phyloP scores from a whole-genome alignment of 2,329 filamentous ascomycete species.

The Macrophomina tecta region DNA sequence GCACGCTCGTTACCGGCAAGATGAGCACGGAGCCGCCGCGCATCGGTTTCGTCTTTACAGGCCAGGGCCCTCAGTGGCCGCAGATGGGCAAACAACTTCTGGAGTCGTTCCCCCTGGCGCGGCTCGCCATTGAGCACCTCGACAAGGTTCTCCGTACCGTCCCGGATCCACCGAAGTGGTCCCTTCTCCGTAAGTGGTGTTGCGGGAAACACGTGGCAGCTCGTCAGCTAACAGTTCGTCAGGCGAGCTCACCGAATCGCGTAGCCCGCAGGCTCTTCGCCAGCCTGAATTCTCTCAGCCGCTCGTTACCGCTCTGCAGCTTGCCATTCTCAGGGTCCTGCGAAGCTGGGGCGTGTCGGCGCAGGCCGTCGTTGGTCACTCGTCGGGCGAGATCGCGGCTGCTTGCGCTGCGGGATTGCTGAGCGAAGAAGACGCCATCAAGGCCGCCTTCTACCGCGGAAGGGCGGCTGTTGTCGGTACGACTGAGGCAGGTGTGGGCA shows the following conservation, averaged over 20 bases:
- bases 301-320: constrained; percentile 29
- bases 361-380: constrained; percentile 27
- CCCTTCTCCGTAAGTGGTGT: too few relatives aligned
- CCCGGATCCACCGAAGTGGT: constrained; percentile 34
- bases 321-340: constrained; percentile 24
- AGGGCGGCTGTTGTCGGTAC: background rate
- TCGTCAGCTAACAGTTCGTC: background rate
- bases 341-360: constrained; percentile 16
- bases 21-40: constrained; percentile 7
- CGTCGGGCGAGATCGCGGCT: constrained; percentile 30
- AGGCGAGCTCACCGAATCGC: constrained; percentile 29
- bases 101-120: constrained; percentile 14
- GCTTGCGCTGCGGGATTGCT: constrained; percentile 30
- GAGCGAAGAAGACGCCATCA: constrained; percentile 27
- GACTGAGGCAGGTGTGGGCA: constrained; percentile 26
- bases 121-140: too few relatives aligned
- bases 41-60: constrained; percentile 47
- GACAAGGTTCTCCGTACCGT: constrained; percentile 33
- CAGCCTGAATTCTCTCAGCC: constrained; percentile 29
- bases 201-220: too few relatives aligned
- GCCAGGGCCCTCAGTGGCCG: constrained; percentile 47
- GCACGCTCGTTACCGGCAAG: constrained; percentile 10
- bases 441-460: constrained; percentile 29
- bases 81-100: constrained; percentile 38
- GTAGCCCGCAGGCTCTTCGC: constrained; percentile 18